These are phyloP conservation scores for Tagetes patula DNA, from an alignment of 129 eudicot genomes.

Conservation along the genomic window DNA sequence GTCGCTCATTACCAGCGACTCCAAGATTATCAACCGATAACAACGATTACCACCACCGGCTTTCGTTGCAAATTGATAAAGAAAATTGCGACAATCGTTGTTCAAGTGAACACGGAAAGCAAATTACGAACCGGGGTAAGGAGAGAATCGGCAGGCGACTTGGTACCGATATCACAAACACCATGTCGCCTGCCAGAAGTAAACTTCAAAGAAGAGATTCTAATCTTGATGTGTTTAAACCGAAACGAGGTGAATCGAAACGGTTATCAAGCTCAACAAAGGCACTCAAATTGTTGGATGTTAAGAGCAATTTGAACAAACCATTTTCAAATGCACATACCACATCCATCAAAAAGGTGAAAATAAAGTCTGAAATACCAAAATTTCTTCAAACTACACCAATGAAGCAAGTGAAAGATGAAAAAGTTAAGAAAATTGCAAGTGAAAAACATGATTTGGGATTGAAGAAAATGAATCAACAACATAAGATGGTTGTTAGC, in stretches of 20 bases:
- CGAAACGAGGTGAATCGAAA: neutral
- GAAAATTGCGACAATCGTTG: constrained; percentile 34
- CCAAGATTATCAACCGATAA: constrained; percentile 56
- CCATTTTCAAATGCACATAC: constrained; percentile 21
- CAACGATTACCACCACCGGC: constrained; percentile 54
- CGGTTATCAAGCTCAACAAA: constrained; percentile 34
- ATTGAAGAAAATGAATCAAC: constrained; percentile 29
- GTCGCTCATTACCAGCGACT: constrained; percentile 61
- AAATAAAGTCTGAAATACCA: neutral
- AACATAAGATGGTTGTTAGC: constrained; percentile 50
- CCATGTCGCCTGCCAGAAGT: constrained; percentile 27
- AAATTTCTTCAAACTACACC: neutral
- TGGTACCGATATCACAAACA: constrained; percentile 77
- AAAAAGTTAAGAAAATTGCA: constrained; percentile 31
- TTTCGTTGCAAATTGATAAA: constrained; percentile 70
- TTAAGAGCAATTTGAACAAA: constrained; percentile 31
- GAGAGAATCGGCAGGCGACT: constrained; percentile 51
- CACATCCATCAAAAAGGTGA: neutral
- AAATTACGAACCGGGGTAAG: constrained; percentile 3
- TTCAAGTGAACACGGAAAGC: neutral
- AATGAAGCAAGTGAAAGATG: constrained; percentile 20
- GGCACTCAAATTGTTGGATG: constrained; percentile 36
- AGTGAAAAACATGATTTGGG: constrained; percentile 31
- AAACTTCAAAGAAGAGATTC: constrained; percentile 46
- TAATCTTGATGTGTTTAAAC: constrained; percentile 48